Base-by-base conservation (phyloP, 2,329 filamentous ascomycete species). In the Trichoderma gracile region DNA sequence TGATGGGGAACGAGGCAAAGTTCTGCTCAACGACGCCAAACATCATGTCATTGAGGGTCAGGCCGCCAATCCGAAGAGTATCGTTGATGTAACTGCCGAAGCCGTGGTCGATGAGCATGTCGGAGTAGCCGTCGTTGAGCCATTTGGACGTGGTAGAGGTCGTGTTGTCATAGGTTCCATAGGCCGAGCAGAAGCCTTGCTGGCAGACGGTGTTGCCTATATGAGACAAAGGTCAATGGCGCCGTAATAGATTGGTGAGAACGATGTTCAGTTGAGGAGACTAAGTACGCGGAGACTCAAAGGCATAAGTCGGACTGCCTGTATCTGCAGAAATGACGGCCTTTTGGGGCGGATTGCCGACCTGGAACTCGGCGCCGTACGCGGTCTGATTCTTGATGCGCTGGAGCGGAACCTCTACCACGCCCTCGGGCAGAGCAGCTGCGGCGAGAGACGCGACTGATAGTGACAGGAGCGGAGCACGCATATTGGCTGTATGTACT, bases 341-440 rank as follows among this genome's bases (percentile, higher is more conserved):
- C 42, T 38, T 65, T 57, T 68, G 66, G 0, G 61, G 62, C 7
- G 66, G 62, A 53, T 49, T 68, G 12, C 66, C 65, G 14, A 68
- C 49, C 25, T 40, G 27, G 42, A 65, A 47, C 30, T 68, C 66
- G 15, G 62, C 60, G 17, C 65, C 66, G 42, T 68, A 68, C 14
- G 67, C 67, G 7, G 17, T 55, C 40, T 68, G 59, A 17, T 67
- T 63, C 54, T 65, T 68, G 42, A 61, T 65, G 49, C 67, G 57
- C 46, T 55, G 52, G 42, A 67, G 55, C 2, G 67, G 67, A 14
- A 64, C 43, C 19, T 64, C 46, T 15, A 63, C 52, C 5, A 67
- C 63, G 10, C 67, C 67, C n/a, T 60, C 30, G 8, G 57, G 62
- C 9, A 65, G 38, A 30, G 55, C 33, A 2, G 62, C 49, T 3